Evolutionary conservation across 495 filamentous ascomycete species (phyloP), one percentile per base, ranked within the genome.

Genomic region (Penicillium diatomitis): DNA sequence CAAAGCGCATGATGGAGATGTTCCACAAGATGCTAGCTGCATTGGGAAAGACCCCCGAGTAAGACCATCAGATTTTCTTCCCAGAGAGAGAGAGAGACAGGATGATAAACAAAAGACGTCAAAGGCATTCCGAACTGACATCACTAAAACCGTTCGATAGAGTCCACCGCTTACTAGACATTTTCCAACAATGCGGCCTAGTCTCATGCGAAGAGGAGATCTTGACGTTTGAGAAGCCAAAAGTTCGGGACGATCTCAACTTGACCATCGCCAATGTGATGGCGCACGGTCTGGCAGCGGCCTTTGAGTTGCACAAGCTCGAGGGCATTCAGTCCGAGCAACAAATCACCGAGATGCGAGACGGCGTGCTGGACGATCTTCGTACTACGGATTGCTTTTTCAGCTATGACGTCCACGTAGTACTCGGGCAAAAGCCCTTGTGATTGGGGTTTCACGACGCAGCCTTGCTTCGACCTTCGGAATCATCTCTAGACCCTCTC

Each of bases 101-200:
- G 20, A 20, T 20, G 20, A 20, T 20, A 20, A 20, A 20, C 20
- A 20, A 2, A 20, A 20, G 20, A 20, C 20, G 20, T 20, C 20
- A 20, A 20, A 20, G 20, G 20, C 20, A 20, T 20, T 20, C 2
- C 20, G 20, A 20, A 20, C 20, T 20, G 20, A 20, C 20, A 20
- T 20, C 20, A 20, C 20, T 20, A 2, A 2, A 20, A 20, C 20
- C 20, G 20, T 20, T 20, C 2, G 20, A 20, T 20, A 20, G 20
- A 20, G 2, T 20, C 20, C 20, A 20, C 20, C 20, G 20, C 6
- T 27, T 34, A 31, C 29, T 32, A 6, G 30, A 38, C 6, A 48
- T 41, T 9, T 48, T 48, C 37, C 37, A 34, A 31, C 39, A 48
- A 41, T 40, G 46, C 34, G 46, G 46, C 32, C 29, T 48, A 1